phyloP scores from a whole-genome alignment of 2,329 filamentous ascomycete genomes.

The Arthrobotrys entomopaga region DNA sequence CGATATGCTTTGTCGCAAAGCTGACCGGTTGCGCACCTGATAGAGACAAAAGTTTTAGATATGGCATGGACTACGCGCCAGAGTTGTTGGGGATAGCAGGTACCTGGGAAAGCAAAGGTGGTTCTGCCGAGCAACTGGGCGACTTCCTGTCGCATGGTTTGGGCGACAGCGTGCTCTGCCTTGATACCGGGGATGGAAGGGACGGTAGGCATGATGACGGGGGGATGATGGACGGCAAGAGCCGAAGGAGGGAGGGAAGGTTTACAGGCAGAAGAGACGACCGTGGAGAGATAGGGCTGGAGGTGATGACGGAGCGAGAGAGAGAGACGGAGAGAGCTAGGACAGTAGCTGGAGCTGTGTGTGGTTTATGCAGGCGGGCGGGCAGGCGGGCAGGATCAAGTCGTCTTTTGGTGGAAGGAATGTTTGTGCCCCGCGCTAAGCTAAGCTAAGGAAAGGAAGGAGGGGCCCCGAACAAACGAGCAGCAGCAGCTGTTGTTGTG shows the following conservation, averaged over 20 bases:
- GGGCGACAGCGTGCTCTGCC: slow-evolving; percentile 71
- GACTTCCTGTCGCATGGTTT: slow-evolving; percentile 76
- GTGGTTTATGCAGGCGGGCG: too few relatives aligned
- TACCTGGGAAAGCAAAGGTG: slow-evolving; percentile 77
- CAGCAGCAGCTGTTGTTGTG: too few relatives aligned
- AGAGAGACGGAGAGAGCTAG: not conserved
- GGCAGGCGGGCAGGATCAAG: too few relatives aligned
- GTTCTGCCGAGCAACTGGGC: slow-evolving; percentile 77
- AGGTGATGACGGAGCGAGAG: not conserved
- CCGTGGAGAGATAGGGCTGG: not conserved
- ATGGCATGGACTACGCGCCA: not conserved
- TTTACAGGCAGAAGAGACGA: not conserved
- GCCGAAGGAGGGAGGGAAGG: not conserved
- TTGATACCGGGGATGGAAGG: slow-evolving; percentile 72
- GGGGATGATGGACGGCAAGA: not conserved
- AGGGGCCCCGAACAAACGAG: slow-evolving; percentile 23
- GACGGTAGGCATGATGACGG: slow-evolving; percentile 38
- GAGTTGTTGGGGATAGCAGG: not conserved
- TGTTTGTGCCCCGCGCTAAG: slow-evolving; percentile 11
- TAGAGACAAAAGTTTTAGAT: slow-evolving; percentile 11
- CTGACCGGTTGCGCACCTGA: slow-evolving; percentile 86
- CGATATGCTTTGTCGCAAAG: slow-evolving; percentile 81
- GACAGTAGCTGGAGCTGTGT: too few relatives aligned
- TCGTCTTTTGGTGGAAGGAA: not conserved
- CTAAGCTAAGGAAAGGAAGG: not conserved